Conservation (phyloP, 1,139 yeast species). For the Meyerozyma guilliermondii region DNA sequence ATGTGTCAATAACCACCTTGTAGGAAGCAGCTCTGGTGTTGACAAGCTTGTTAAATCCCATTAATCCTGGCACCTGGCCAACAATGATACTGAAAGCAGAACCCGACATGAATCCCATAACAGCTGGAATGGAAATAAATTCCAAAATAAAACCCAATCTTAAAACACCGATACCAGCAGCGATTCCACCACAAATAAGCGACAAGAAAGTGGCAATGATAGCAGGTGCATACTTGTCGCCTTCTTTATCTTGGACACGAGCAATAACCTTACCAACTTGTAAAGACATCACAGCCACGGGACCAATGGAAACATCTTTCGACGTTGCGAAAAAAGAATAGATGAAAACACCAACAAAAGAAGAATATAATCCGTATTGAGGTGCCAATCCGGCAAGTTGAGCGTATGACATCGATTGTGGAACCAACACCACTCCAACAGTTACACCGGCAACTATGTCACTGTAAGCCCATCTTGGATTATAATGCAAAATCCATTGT, state of each 20-base stretch:
- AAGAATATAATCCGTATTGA: slow-evolving; percentile 85
- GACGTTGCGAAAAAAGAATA: slow-evolving; percentile 92
- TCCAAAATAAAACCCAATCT: slow-evolving; percentile 87
- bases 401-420: slow-evolving; percentile 96
- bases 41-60: slow-evolving; percentile 67
- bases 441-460: slow-evolving; percentile 91
- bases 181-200: slow-evolving; percentile 78
- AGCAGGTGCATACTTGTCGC: slow-evolving; percentile 47
- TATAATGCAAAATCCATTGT: slow-evolving; percentile 81
- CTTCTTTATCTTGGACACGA: slow-evolving; percentile 45
- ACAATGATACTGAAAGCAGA: slow-evolving; percentile 77
- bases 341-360: slow-evolving; percentile 85
- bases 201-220: slow-evolving; percentile 78
- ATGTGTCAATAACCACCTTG: slow-evolving; percentile 61
- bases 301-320: slow-evolving; percentile 93
- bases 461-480: slow-evolving; percentile 69
- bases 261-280: slow-evolving; percentile 78
- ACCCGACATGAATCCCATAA: slow-evolving; percentile 93
- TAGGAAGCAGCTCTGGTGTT: slow-evolving; percentile 73
- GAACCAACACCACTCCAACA: slow-evolving; percentile 88
- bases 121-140: slow-evolving; percentile 87
- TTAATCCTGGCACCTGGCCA: slow-evolving; percentile 83
- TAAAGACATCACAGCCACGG: slow-evolving; percentile 93
- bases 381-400: slow-evolving; percentile 76
- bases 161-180: slow-evolving; percentile 75